Evolutionary conservation across 106 monocot genomes (phyloP).

Genomic region (Vanilla planifolia): DNA sequence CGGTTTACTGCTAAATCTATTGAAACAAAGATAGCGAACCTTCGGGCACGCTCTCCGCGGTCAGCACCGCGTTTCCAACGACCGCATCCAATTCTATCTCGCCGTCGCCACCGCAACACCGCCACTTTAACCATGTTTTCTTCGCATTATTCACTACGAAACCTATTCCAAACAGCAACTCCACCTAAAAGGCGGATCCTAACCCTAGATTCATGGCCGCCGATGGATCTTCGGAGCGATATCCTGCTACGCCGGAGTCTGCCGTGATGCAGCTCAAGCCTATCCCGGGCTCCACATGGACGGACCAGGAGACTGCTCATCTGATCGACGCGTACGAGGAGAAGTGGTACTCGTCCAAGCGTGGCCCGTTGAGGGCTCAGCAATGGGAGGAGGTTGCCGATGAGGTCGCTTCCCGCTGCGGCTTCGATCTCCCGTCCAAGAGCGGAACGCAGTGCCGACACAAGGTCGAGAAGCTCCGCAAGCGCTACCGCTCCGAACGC

Average conservation of each 20-base stretch:
- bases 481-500: slow-evolving; percentile 44
- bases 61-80: too few relatives aligned
- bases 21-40: too few relatives aligned
- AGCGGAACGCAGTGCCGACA: slow-evolving; percentile 71
- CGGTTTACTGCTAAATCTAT: too few relatives aligned
- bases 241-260: not conserved
- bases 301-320: slow-evolving; percentile 41
- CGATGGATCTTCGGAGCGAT: slow-evolving; percentile 6
- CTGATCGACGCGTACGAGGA: slow-evolving; percentile 68
- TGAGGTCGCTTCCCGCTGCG: slow-evolving; percentile 41
- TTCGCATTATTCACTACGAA: slow-evolving; percentile 1
- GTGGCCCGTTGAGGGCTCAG: slow-evolving; percentile 47
- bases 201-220: slow-evolving; percentile 19
- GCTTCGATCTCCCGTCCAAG: slow-evolving; percentile 20
- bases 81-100: slow-evolving; percentile 8
- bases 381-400: slow-evolving; percentile 65
- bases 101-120: slow-evolving; percentile 5
- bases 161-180: too few relatives aligned
- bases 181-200: too few relatives aligned
- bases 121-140: slow-evolving; percentile 1
- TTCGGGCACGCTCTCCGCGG: too few relatives aligned
- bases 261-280: slow-evolving; percentile 9
- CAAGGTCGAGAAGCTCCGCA: slow-evolving; percentile 79
- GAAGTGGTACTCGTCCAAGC: slow-evolving; percentile 50
- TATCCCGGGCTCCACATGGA: slow-evolving; percentile 41